Base-by-base conservation (phyloP, 176 grass and related monocot species). In the Guadua angustifolia region DNA sequence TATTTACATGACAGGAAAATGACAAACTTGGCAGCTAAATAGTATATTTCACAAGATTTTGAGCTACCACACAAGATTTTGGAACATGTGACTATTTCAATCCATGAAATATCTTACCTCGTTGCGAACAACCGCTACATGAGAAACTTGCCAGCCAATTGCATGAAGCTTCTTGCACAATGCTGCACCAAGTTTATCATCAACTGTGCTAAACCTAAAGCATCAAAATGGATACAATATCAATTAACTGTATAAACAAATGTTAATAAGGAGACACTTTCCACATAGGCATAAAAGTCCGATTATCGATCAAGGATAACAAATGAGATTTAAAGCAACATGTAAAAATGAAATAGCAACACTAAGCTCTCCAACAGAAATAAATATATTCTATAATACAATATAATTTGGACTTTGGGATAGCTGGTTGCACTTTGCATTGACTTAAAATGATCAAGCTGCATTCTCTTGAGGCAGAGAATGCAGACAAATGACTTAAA, bases 151-250 rank as follows among this genome's bases (percentile, higher is more conserved):
- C 96, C 96, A 99, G 58, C 96, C 96, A 70, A 99, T 94, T 79
- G 84, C 76, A 90, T 89, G 86, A 80, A 99, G 88, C 79, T 99
- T 99, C 88, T 92, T 94, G 86, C 93, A 99, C 74, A 99, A 92
- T 38, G 79, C 83, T 80, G 75, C 52, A 79, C 85, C 78, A 45
- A 99, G 61, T 71, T 95, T 95, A 77, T 99, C 89, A 70, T 94
- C 89, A 75, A 81, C 77, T 69, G 83, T 87, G 69, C 91, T 91
- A 90, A 95, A 99, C 74, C 96, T 99, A 83, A 95, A 92, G 42
- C 68, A 74, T 52, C 19, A 85, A 79, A 85, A 66, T 51, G 58
- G 39, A 68, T 50, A 22, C 18, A 13, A 38, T 64, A 72, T 66
- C 55, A 53, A 82, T 46, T 79, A 66, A 40, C 13, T 86, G 55